These are phyloP conservation scores for Pichia norvegensis DNA, from an alignment of 1,139 yeast species.

Conservation along the genomic window DNA sequence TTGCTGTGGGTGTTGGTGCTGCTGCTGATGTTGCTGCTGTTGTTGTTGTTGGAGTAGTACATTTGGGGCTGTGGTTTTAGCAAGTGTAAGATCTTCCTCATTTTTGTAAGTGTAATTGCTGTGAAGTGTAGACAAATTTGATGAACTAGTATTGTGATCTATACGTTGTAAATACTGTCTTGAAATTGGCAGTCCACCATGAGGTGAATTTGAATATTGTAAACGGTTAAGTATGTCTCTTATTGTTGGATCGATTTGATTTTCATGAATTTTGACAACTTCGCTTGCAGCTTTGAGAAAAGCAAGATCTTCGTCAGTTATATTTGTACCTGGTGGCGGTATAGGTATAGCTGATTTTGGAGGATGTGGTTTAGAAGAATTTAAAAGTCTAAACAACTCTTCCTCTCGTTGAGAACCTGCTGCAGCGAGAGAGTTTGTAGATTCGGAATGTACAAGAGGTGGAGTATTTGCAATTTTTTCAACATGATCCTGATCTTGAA, in stretches of 20 bases:
- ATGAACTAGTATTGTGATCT: neutral
- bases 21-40: neutral
- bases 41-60: neutral
- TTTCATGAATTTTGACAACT: conserved; percentile 25
- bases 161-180: conserved; percentile 16
- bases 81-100: neutral
- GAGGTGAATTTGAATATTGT: conserved; percentile 50
- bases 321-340: conserved; percentile 15
- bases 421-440: neutral
- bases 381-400: conserved; percentile 22
- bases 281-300: conserved; percentile 29
- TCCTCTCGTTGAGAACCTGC: neutral
- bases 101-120: neutral
- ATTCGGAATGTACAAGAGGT: conserved; percentile 2
- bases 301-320: conserved; percentile 26
- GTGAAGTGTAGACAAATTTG: neutral
- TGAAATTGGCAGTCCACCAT: conserved; percentile 32
- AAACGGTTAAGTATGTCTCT: conserved; percentile 42
- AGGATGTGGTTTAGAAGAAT: conserved; percentile 22
- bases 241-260: conserved; percentile 46
- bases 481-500: neutral
- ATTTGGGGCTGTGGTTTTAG: neutral
- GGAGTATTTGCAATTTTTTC: neutral
- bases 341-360: conserved; percentile 14
- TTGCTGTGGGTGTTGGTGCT: neutral